These are phyloP conservation scores for Adansonia grandidieri DNA, from an alignment of 441 rosid genomes.

Conservation along the genomic window DNA sequence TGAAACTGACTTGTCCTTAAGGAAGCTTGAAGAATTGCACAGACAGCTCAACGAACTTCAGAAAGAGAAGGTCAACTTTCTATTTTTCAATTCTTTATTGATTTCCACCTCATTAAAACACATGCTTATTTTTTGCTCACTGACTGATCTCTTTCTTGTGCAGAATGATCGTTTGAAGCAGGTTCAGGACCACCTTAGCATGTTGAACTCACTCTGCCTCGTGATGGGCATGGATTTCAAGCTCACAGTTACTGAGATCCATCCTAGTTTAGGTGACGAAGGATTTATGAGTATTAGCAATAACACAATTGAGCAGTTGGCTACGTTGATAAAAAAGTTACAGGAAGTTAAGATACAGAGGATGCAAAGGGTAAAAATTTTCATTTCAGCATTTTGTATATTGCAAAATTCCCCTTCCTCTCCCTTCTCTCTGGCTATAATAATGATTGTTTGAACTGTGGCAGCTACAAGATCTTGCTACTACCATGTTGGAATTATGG, in stretches of 20 bases:
- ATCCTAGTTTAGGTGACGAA: conserved; percentile 63
- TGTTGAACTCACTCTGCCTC: conserved; percentile 62
- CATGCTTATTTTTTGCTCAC: conserved; percentile 5
- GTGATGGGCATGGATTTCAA: conserved; percentile 86
- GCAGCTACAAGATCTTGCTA: conserved; percentile 97
- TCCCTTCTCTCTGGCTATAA: background rate
- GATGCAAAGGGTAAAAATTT: conserved; percentile 74
- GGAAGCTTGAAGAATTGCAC: conserved; percentile 86
- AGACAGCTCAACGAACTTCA: conserved; percentile 73
- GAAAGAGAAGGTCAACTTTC: conserved; percentile 68
- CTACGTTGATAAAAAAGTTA: conserved; percentile 57
- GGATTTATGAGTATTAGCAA: conserved; percentile 67
- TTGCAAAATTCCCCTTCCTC: conserved; percentile 4
- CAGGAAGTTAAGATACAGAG: conserved; percentile 84
- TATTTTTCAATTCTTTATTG: conserved; percentile 20
- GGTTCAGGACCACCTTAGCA: conserved; percentile 65
- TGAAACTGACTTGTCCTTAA: conserved; percentile 78
- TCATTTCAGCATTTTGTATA: background rate
- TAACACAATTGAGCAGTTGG: conserved; percentile 62
- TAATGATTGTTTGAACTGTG: conserved; percentile 10
- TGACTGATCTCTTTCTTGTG: conserved; percentile 28
- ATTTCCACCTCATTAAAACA: background rate
- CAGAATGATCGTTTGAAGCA: conserved; percentile 77
- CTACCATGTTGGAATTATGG: conserved; percentile 92
- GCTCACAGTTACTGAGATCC: conserved; percentile 58